Evolutionary conservation across 345 rosid genomes (phyloP).

Genomic region (Pugionium cornutum): DNA sequence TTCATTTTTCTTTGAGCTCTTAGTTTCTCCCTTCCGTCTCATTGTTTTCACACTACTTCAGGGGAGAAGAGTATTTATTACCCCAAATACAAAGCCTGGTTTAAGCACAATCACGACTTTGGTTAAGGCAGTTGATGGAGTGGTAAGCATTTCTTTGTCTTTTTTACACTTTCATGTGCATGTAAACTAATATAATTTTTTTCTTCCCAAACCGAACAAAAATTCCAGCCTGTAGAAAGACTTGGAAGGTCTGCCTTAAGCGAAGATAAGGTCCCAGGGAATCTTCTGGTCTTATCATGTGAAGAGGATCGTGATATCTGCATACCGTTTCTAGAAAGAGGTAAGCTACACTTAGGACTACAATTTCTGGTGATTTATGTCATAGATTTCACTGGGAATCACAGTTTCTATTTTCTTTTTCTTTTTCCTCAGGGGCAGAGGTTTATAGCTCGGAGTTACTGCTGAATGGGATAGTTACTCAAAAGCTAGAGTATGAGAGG

Average conservation of each 20-base stretch:
- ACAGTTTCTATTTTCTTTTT: neutral
- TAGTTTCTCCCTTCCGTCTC: conserved; percentile 24
- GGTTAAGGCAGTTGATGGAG: conserved; percentile 69
- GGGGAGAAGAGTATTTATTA: conserved; percentile 70
- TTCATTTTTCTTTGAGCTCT: neutral
- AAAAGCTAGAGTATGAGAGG: conserved; percentile 88
- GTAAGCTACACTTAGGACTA: conserved; percentile 36
- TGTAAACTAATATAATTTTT: neutral
- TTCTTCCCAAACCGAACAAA: conserved; percentile 26
- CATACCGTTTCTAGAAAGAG: conserved; percentile 77
- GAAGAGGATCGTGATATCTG: conserved; percentile 67
- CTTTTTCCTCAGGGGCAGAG: conserved; percentile 54
- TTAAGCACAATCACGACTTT: conserved; percentile 61
- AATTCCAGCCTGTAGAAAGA: conserved; percentile 68
- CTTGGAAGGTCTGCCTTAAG: conserved; percentile 67
- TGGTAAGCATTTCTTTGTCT: conserved; percentile 44
- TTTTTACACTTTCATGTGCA: neutral
- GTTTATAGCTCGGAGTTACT: conserved; percentile 87
- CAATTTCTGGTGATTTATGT: neutral
- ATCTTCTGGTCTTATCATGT: conserved; percentile 77
- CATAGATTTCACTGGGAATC: neutral
- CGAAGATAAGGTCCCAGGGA: conserved; percentile 54
- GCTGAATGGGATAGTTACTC: conserved; percentile 82
- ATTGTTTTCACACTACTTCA: conserved; percentile 36
- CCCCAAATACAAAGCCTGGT: conserved; percentile 71